A percentile compares a stretch with the other conserved stretches of the same genome.
Evolutionary conservation across 306 rosid genomes (phyloP).

Genomic region (Senna siamea): DNA sequence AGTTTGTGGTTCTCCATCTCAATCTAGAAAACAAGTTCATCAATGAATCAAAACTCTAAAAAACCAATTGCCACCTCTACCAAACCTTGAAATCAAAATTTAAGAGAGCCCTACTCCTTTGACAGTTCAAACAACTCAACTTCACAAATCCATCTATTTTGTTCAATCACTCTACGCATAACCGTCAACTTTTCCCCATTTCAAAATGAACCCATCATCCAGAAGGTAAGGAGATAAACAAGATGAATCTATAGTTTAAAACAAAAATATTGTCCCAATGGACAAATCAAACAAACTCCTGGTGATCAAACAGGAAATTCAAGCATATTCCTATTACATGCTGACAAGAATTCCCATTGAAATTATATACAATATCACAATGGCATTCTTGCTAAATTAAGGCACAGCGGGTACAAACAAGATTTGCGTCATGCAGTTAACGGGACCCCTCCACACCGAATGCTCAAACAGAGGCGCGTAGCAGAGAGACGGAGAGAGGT

Average conservation of each 20-base stretch:
- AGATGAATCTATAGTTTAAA: neutral
- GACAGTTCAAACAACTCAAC: neutral
- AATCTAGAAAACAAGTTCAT: neutral
- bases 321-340: neutral
- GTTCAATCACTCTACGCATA: neutral
- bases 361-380: neutral
- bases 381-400: neutral
- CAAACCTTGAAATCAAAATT: neutral
- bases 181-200: neutral
- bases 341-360: slow-evolving; percentile 4
- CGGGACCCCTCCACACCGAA: slow-evolving; percentile 1
- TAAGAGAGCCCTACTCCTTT: neutral
- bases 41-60: neutral
- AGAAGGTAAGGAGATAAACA: neutral
- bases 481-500: neutral
- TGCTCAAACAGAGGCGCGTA: neutral
- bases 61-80: neutral
- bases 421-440: neutral
- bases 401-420: slow-evolving; percentile 2
- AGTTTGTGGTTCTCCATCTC: neutral
- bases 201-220: neutral
- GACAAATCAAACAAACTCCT: neutral
- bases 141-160: neutral
- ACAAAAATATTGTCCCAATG: neutral
- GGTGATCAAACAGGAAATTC: neutral